Percentiles rank a stretch among this genome's conserved stretches.
Conservation (phyloP, 345 rosid genomes). For the Hypericum perforatum region DNA sequence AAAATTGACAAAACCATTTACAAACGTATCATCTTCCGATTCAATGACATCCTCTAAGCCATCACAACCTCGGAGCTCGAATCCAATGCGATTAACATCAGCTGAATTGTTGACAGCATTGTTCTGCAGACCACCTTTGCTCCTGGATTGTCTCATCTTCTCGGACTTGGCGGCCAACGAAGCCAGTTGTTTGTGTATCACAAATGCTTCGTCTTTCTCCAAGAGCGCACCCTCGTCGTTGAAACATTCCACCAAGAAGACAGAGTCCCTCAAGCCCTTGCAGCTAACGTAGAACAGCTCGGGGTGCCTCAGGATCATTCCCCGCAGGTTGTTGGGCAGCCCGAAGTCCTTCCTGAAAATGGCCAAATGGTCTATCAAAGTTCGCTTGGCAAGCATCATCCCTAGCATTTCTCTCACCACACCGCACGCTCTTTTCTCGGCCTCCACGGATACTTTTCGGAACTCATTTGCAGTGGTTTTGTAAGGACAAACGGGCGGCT, state of each 20-base stretch:
- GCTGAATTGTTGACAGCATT: slow-evolving; percentile 1
- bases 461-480: slow-evolving; percentile 33
- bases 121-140: slow-evolving; percentile 19
- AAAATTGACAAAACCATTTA: slow-evolving; percentile 27
- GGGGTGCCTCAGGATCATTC: slow-evolving; percentile 68
- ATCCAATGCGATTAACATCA: background rate
- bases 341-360: slow-evolving; percentile 80
- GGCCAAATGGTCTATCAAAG: slow-evolving; percentile 73
- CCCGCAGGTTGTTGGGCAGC: slow-evolving; percentile 62
- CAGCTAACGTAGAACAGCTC: slow-evolving; percentile 73
- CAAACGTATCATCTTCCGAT: slow-evolving; percentile 42
- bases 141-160: slow-evolving; percentile 52
- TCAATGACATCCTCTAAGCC: slow-evolving; percentile 23
- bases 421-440: slow-evolving; percentile 76
- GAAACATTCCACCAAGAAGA: slow-evolving; percentile 58
- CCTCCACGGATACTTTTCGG: slow-evolving; percentile 45
- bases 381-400: slow-evolving; percentile 61
- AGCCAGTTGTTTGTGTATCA: slow-evolving; percentile 44
- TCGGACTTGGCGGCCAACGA: slow-evolving; percentile 58
- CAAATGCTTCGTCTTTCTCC: slow-evolving; percentile 42
- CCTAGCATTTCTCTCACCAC: slow-evolving; percentile 65
- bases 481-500: slow-evolving; percentile 65
- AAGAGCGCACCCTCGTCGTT: slow-evolving; percentile 57
- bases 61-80: slow-evolving; percentile 1
- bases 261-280: slow-evolving; percentile 73